Evolutionary conservation across 306 rosid genomes (phyloP), one percentile per base, ranked within the genome.

Genomic region (Begonia masoniana): DNA sequence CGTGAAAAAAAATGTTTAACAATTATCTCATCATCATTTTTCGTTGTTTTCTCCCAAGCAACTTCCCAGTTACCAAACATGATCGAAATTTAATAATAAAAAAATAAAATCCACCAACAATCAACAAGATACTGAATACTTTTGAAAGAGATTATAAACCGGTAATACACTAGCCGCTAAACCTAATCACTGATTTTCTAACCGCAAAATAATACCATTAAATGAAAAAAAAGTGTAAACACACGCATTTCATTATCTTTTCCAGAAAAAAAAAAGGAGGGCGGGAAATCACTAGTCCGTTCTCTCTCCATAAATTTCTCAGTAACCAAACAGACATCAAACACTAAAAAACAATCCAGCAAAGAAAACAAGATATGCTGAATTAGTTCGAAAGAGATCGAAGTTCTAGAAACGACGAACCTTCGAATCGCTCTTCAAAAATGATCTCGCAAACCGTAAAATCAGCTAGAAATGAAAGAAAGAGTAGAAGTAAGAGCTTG

Each of bases 401-500:
- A 53, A 23, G n/a, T 39, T 19, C 10, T 73, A 21, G 24, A 1
- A 21, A 21, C 3, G 54, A 56, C 43, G 6, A 12, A 91, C 96
- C 96, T 13, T 85, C 82, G 7, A 85, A 91, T 46, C 92, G 75
- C 47, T 91, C 97, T 67, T 91, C 97, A 59, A 91, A 91, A 50
- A 85, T 61, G 69, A 85, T 73, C 62, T 91, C 96, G 7, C 94
- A 68, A 57, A 63, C 45, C 0, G 82, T 67, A 35, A 67, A 61
- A 56, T 21, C 83, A 17, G 69, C 35, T 31, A 58, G 58, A 52
- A 68, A 55, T 26, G 60, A 62, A 10, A 71, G 15, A 14, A 15
- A 50, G 16, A 61, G 43, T 0, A 43, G 24, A 41, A 23, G 12
- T 41, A 52, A 15, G 12, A 61, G 58, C 52, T 61, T 51, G 15